phyloP scores from a whole-genome alignment of 805 yeast species.

The Candida ovalis region DNA sequence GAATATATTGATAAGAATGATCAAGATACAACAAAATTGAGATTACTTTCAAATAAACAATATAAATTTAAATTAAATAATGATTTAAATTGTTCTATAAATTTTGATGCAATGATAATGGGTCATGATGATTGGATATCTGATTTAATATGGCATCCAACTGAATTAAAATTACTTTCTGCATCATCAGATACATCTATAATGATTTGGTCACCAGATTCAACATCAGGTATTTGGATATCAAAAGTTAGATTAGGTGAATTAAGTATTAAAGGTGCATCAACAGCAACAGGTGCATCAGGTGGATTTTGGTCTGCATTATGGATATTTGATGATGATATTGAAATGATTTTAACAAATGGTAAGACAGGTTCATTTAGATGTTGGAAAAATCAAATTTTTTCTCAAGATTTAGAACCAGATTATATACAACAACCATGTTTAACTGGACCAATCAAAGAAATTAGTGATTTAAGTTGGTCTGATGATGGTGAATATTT shows the following conservation, averaged over 20 bases:
- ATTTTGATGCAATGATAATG: conserved; percentile 89
- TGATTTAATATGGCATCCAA: conserved; percentile 76
- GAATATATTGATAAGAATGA: conserved; percentile 54
- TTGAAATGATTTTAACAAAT: conserved; percentile 63
- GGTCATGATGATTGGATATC: conserved; percentile 99
- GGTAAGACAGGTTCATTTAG: conserved; percentile 95
- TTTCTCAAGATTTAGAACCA: conserved; percentile 23
- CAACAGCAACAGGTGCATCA: conserved; percentile 94
- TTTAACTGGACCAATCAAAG: conserved; percentile 71
- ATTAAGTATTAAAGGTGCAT: conserved; percentile 91
- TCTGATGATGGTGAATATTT: conserved; percentile 60
- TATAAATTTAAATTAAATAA: conserved; percentile 47
- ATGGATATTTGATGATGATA: conserved; percentile 53
- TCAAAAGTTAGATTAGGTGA: conserved; percentile 83
- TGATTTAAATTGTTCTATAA: conserved; percentile 45
- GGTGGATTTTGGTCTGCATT: conserved; percentile 61
- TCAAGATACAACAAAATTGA: conserved; percentile 49
- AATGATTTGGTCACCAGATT: conserved; percentile 92
- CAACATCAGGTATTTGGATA: conserved; percentile 84
- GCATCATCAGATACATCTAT: conserved; percentile 91
- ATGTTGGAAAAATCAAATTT: conserved; percentile 47
- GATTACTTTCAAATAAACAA: conserved; percentile 66
- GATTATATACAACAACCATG: conserved; percentile 42
- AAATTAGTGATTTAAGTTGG: conserved; percentile 80
- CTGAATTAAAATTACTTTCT: conserved; percentile 60